Base-by-base conservation (phyloP, 495 filamentous ascomycete species). In the Evernia prunastri region DNA sequence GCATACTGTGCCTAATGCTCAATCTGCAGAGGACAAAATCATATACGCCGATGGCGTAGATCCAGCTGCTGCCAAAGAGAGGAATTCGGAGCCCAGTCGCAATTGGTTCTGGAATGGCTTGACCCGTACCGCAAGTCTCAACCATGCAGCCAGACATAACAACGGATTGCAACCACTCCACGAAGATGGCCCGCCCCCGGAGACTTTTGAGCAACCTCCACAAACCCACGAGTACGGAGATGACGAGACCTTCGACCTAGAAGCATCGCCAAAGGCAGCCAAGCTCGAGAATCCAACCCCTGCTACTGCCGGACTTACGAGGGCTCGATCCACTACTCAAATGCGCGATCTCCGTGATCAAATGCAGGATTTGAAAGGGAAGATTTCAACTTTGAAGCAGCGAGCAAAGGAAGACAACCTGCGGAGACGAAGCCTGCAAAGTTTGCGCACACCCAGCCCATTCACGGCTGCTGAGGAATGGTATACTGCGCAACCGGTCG, bases 281-380 rank as follows among this genome's bases (percentile, higher is more conserved):
- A 33, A 61, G 3, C 58, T 60, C 11, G 42, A 64, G 29, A n/a
- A 39, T 33, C 35, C 56, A 15, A 56, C 31, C 35, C 53, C 66
- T 53, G 59, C 66, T 4, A 53, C 56, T 20, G 54, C 56, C 54
- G 75, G 72, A 10, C 64, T 85, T 3, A 78, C 73, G 58, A 72
- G 83, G 61, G 82, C 85, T 20, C 73, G 77, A 33, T 86, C 84
- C 20, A 83, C 86, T 39, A 78, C 82, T 33, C 89, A 92, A 69
- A 91, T 96, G 75, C 84, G 89, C 31, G 89, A 90, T 70, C 79
- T 97, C 20, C 88, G 89, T 59, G 88, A 92, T 66, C 92, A 98
- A 76, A 94, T 97, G 88, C 87, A 92, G 67, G 92, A 92, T 67
- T 78, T 98, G 31, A 91, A 93, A 69, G 94, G 93, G 58, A 90